Evolutionary conservation across 2,329 filamentous ascomycete species (phyloP), one percentile per base, ranked within the genome.

Genomic region (Lanzia echinophila): DNA sequence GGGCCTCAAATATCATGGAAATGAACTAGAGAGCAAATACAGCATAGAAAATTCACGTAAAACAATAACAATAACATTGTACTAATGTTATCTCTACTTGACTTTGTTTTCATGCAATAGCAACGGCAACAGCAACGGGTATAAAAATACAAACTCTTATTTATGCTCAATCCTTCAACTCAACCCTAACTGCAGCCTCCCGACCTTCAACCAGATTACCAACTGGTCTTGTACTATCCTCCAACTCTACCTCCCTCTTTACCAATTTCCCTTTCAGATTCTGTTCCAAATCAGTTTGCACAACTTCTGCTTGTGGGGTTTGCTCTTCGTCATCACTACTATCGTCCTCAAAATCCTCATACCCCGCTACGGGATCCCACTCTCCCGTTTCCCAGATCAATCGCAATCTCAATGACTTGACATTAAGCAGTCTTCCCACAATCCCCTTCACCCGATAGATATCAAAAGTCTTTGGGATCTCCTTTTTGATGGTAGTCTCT

Each of bases 341-440:
- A 43, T 74, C 75, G 51, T 72, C 78, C 42, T 81, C 81, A 31
- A 78, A 77, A 4, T 81, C 77, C 58, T 83, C 77, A 61, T 82
- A 80, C 57, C 79, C 77, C 8, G 79, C 79, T 0, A 90, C 83
- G 0, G 88, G 88, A 68, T 96, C 90, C 82, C 87, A 89, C 69
- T 96, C 91, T 19, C 89, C 88, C 8, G 90, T 96, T 72, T 96
- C 90, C 87, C 89, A 95, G 0, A 94, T 73, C 47, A 97, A 69
- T 39, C 76, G 78, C 56, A 92, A 72, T 41, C 72, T 71, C 58
- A 89, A 74, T 0, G 90, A 87, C 45, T 76, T 71, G 11, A 87
- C 62, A 1, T 71, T 75, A 63, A 95, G 89, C n/a, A 86, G 68
- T 60, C 80, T 84, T 0, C 84, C 86, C 0, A 89, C 85, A 8